These are phyloP conservation scores for Cetraspora pellucida DNA, from an alignment of 192 early-diverging fungal genomes.

Conservation along the genomic window DNA sequence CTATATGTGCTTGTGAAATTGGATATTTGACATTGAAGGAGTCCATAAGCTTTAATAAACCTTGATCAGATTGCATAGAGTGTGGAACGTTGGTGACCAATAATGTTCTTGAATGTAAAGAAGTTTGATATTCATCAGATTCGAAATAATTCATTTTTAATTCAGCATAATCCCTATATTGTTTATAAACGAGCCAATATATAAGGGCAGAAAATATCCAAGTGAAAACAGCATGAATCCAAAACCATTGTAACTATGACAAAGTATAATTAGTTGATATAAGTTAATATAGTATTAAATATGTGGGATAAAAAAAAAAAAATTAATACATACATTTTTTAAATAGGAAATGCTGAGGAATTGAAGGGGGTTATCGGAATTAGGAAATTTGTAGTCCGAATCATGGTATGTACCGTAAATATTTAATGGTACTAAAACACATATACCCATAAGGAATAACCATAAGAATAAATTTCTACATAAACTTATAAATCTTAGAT, in stretches of 20 bases:
- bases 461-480: slow-evolving; percentile 59
- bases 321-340: neutral
- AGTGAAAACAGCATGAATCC: slow-evolving; percentile 61
- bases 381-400: slow-evolving; percentile 25
- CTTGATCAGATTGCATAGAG: slow-evolving; percentile 58
- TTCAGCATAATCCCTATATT: slow-evolving; percentile 55
- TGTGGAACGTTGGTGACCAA: slow-evolving; percentile 66
- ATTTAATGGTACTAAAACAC: slow-evolving; percentile 67
- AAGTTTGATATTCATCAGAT: slow-evolving; percentile 60
- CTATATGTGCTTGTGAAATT: slow-evolving; percentile 63
- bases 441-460: slow-evolving; percentile 61
- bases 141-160: slow-evolving; percentile 61
- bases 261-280: slow-evolving; percentile 35
- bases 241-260: slow-evolving; percentile 51
- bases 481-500: slow-evolving; percentile 68
- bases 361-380: slow-evolving; percentile 35
- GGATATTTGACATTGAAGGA: slow-evolving; percentile 45
- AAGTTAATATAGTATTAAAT: slow-evolving; percentile 1
- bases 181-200: slow-evolving; percentile 52
- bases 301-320: neutral
- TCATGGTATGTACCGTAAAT: slow-evolving; percentile 47
- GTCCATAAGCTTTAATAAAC: slow-evolving; percentile 53
- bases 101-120: slow-evolving; percentile 68
- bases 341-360: neutral
- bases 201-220: slow-evolving; percentile 64